Evolutionary conservation across 2,329 filamentous ascomycete species (phyloP).

Genomic region (Colletotrichum eremochloae): DNA sequence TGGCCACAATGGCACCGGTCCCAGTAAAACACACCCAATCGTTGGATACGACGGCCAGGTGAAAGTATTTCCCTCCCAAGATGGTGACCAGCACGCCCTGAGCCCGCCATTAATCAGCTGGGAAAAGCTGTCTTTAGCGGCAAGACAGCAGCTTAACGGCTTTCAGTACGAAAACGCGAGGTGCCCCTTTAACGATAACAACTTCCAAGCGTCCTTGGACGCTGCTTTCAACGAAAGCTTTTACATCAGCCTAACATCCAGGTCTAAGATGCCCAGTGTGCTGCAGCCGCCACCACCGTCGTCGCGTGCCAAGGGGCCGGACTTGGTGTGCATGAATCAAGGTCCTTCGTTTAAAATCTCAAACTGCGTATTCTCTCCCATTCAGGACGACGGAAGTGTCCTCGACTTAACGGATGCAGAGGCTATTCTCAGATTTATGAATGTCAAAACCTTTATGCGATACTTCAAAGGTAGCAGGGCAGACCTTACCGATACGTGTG

Average conservation of each 20-base stretch:
- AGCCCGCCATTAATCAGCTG: slow-evolving; percentile 24
- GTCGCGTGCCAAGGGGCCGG: background rate
- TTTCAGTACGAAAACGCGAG: slow-evolving; percentile 9
- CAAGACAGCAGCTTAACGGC: slow-evolving; percentile 15
- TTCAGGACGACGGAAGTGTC: background rate
- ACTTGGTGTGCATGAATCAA: background rate
- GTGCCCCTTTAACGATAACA: slow-evolving; percentile 12
- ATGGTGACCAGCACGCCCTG: background rate
- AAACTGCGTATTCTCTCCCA: background rate
- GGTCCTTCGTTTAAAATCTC: background rate
- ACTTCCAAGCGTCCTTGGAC: slow-evolving; percentile 11
- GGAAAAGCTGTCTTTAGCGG: background rate
- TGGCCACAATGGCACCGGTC: no score
- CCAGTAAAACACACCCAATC: slow-evolving; percentile 7
- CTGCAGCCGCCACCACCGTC: background rate
- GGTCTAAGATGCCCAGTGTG: background rate
- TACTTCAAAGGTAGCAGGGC: background rate
- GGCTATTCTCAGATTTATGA: background rate
- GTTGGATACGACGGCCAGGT: slow-evolving; percentile 18
- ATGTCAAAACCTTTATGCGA: background rate
- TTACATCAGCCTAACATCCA: background rate
- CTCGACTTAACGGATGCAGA: background rate
- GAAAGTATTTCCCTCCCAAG: slow-evolving; percentile 9
- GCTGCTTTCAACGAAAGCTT: slow-evolving; percentile 17
- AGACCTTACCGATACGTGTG: background rate